These are phyloP conservation scores for Yamadazyma epiphylla DNA, from an alignment of 1,139 yeast genomes.

Conservation along the genomic window DNA sequence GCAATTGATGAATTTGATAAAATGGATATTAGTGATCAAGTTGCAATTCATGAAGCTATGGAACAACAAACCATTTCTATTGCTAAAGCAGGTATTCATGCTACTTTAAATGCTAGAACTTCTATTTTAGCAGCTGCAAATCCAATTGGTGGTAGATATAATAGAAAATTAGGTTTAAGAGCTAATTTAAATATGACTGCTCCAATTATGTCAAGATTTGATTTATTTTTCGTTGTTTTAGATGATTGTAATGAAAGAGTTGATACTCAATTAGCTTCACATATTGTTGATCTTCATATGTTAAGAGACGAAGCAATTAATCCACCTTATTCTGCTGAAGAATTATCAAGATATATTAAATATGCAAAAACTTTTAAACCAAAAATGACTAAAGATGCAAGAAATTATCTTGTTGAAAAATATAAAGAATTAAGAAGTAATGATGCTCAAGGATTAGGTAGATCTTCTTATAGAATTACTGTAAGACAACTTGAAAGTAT, in stretches of 20 bases:
- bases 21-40: slow-evolving; percentile 95
- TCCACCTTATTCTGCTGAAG: slow-evolving; percentile 89
- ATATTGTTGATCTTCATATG: slow-evolving; percentile 92
- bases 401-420: slow-evolving; percentile 70
- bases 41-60: slow-evolving; percentile 99
- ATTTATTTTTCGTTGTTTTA: slow-evolving; percentile 86
- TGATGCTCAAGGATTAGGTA: slow-evolving; percentile 89
- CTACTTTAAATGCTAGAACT: slow-evolving; percentile 93
- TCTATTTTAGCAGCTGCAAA: slow-evolving; percentile 97
- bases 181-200: slow-evolving; percentile 97
- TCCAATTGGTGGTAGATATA: slow-evolving; percentile 94
- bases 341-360: slow-evolving; percentile 80
- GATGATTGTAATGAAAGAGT: slow-evolving; percentile 93
- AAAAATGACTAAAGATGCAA: slow-evolving; percentile 75
- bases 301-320: slow-evolving; percentile 83
- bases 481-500: slow-evolving; percentile 95
- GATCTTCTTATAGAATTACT: slow-evolving; percentile 87
- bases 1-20: slow-evolving; percentile 98
- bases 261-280: slow-evolving; percentile 87
- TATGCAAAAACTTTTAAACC: slow-evolving; percentile 96
- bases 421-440: slow-evolving; percentile 87
- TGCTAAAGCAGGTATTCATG: slow-evolving; percentile 98
- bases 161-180: slow-evolving; percentile 77
- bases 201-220: slow-evolving; percentile 98
- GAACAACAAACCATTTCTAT: slow-evolving; percentile 98